phyloP scores from a whole-genome alignment of 129 eudicot species.

The Chrysanthemum lavandulifolium region DNA sequence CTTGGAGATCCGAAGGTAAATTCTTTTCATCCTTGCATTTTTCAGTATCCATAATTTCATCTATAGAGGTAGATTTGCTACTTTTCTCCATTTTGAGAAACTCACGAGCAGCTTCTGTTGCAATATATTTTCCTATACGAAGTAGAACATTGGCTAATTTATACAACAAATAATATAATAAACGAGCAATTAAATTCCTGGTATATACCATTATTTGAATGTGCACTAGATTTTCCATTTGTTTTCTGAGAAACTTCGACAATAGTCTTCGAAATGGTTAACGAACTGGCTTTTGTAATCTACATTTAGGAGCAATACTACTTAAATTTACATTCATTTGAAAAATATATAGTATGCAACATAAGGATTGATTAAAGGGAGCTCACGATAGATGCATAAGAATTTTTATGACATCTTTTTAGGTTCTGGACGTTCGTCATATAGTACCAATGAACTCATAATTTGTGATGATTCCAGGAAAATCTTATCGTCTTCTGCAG shows the following conservation, averaged over 20 bases:
- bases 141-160: not conserved
- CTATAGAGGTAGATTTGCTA: not conserved
- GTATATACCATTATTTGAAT: slow-evolving; percentile 14
- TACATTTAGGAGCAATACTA: slow-evolving; percentile 13
- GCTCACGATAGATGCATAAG: slow-evolving; percentile 35
- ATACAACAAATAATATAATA: not conserved
- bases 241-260: not conserved
- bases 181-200: not conserved
- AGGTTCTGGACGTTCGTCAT: not conserved
- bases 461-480: not conserved
- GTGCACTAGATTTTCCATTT: not conserved
- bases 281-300: slow-evolving; percentile 17
- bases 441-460: not conserved
- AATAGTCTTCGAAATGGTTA: not conserved
- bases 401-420: not conserved
- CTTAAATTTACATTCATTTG: not conserved
- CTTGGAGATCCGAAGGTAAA: not conserved
- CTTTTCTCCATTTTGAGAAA: slow-evolving; percentile 1
- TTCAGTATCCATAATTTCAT: not conserved
- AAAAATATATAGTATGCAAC: not conserved
- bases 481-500: slow-evolving; percentile 1
- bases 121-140: not conserved
- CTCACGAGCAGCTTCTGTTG: slow-evolving; percentile 10
- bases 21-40: slow-evolving; percentile 2
- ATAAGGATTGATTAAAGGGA: slow-evolving; percentile 1